phyloP scores from a whole-genome alignment of 192 early-diverging fungal genomes.

The Coemansia sp. region DNA sequence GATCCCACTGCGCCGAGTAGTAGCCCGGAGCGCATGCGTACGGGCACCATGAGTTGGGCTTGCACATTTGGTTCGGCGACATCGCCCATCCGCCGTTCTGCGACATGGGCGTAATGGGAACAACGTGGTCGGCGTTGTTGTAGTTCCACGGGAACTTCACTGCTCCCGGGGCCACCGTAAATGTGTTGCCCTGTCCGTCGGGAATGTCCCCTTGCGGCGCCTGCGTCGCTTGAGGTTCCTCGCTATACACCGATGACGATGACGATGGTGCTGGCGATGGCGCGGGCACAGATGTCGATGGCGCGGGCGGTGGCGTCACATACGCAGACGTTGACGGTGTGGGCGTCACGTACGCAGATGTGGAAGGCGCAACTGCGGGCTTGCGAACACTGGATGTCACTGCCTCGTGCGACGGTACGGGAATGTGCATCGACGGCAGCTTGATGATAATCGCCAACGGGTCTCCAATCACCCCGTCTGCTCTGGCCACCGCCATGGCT shows the following conservation, averaged over 20 bases:
- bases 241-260: not conserved
- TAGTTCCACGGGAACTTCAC: constrained; percentile 53
- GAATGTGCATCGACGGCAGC: not conserved
- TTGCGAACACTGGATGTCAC: not conserved
- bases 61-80: constrained; percentile 52
- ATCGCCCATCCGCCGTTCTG: constrained; percentile 53
- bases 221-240: not conserved
- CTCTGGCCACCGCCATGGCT: not conserved
- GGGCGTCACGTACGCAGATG: not conserved
- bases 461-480: constrained; percentile 8
- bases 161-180: constrained; percentile 28
- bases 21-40: constrained; percentile 49
- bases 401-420: not conserved
- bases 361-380: not conserved
- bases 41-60: constrained; percentile 36
- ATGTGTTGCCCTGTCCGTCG: constrained; percentile 45
- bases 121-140: constrained; percentile 38
- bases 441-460: constrained; percentile 12
- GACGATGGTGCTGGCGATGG: not conserved
- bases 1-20: constrained; percentile 53
- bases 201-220: constrained; percentile 21
- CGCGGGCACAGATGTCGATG: not conserved
- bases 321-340: not conserved
- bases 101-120: constrained; percentile 29
- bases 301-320: constrained; percentile 3